Evolutionary conservation across 257 asterid genomes (phyloP).

Genomic region (Nicotiana attenuata): DNA sequence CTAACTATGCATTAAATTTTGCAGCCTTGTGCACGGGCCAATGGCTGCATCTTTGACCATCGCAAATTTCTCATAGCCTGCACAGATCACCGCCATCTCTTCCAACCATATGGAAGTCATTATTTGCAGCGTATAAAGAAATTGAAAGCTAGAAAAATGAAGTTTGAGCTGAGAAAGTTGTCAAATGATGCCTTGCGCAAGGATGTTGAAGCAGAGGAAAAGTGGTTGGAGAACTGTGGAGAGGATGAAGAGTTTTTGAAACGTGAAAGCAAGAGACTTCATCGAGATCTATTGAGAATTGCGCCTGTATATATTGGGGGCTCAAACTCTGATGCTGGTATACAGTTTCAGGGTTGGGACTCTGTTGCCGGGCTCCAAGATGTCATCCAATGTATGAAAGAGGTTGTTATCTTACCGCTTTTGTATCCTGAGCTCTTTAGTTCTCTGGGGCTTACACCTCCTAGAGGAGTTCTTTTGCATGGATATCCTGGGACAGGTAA

Average conservation of each 20-base stretch:
- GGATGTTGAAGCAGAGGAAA: slow-evolving; percentile 95
- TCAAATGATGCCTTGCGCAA: slow-evolving; percentile 77
- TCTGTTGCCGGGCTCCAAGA: slow-evolving; percentile 96
- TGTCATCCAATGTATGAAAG: slow-evolving; percentile 97
- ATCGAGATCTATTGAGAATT: slow-evolving; percentile 82
- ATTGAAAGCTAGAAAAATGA: slow-evolving; percentile 68
- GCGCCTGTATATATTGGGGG: slow-evolving; percentile 96
- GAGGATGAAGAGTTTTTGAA: slow-evolving; percentile 98
- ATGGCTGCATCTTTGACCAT: slow-evolving; percentile 90
- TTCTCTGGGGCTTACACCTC: slow-evolving; percentile 88
- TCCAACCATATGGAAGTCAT: slow-evolving; percentile 83
- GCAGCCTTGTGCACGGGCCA: slow-evolving; percentile 97
- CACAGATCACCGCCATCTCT: slow-evolving; percentile 83
- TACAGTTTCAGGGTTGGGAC: slow-evolving; percentile 86
- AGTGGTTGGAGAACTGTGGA: slow-evolving; percentile 94
- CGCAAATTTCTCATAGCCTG: slow-evolving; percentile 97
- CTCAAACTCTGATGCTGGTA: slow-evolving; percentile 40
- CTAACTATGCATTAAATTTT: slow-evolving; percentile 18
- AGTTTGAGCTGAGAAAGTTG: slow-evolving; percentile 65
- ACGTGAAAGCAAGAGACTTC: slow-evolving; percentile 99
- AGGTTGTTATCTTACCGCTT: slow-evolving; percentile 93
- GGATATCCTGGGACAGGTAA: slow-evolving; percentile 99
- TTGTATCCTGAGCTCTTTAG: slow-evolving; percentile 82
- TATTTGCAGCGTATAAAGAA: slow-evolving; percentile 52
- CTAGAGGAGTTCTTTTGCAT: slow-evolving; percentile 96